Evolutionary conservation across 2,329 filamentous ascomycete genomes (phyloP).

Genomic region (Chaetomium sp.): DNA sequence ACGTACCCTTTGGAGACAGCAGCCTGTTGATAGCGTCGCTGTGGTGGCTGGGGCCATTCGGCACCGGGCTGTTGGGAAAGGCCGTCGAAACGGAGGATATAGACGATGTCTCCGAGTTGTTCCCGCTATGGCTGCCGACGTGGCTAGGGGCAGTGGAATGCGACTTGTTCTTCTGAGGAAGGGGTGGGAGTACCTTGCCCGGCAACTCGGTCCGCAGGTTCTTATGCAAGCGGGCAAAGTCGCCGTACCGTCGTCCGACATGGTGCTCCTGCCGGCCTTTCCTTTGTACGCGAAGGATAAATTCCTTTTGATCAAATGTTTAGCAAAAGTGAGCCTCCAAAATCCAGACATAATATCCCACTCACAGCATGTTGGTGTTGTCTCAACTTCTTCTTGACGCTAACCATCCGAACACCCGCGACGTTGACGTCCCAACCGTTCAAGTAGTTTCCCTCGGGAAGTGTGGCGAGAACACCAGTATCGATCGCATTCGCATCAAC

Average conservation of each 20-base stretch:
- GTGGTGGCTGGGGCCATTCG: constrained; percentile 18
- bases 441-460: constrained; percentile 85
- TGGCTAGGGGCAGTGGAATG: constrained; percentile 59
- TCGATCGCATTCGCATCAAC: constrained; percentile 91
- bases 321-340: background rate
- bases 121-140: constrained; percentile 45
- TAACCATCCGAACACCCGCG: constrained; percentile 74
- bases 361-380: constrained; percentile 86
- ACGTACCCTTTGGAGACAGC: constrained; percentile 38
- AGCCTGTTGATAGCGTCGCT: constrained; percentile 32
- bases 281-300: constrained; percentile 77
- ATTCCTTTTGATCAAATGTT: constrained; percentile 55
- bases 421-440: constrained; percentile 98
- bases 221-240: constrained; percentile 77
- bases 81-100: constrained; percentile 74
- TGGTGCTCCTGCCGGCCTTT: constrained; percentile 70
- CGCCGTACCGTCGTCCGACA: constrained; percentile 79
- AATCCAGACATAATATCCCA: constrained; percentile 13
- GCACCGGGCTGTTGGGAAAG: constrained; percentile 35
- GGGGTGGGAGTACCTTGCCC: constrained; percentile 76
- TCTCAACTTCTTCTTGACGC: constrained; percentile 77
- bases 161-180: constrained; percentile 89
- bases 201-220: constrained; percentile 77
- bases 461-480: constrained; percentile 75
- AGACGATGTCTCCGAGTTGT: constrained; percentile 72